Percentiles rank a stretch among this genome's conserved stretches.
Evolutionary conservation across 2,329 filamentous ascomycete genomes (phyloP).

Genomic region (Calonectria naviculata): DNA sequence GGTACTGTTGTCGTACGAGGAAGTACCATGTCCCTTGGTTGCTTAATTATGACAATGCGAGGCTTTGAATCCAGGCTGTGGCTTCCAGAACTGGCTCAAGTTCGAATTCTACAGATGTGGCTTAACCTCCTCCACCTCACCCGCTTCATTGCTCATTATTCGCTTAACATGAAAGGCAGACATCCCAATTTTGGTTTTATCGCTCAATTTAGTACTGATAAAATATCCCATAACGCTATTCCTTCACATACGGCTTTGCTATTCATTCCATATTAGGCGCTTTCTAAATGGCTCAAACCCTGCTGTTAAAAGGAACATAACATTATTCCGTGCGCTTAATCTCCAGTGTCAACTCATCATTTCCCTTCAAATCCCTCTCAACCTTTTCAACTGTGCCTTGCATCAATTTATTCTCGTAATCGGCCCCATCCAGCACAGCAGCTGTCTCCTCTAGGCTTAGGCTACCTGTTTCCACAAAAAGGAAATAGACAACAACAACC

Average conservation of each 20-base stretch:
- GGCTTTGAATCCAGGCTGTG: too few species aligned
- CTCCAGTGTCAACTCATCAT: not conserved
- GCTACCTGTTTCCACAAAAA: constrained; percentile 16
- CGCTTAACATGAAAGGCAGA: too few species aligned
- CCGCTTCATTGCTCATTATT: too few species aligned
- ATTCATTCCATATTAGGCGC: too few species aligned
- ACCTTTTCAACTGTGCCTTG: not conserved
- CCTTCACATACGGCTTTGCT: too few species aligned
- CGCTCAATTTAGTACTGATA: too few species aligned
- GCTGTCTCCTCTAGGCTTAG: constrained; percentile 21
- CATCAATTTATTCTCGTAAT: constrained; percentile 11
- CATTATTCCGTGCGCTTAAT: not conserved
- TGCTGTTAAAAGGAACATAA: not conserved
- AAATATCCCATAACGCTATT: too few species aligned
- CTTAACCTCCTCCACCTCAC: too few species aligned
- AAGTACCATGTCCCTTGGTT: not conserved
- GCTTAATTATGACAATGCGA: too few species aligned
- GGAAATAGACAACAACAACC: constrained; percentile 20
- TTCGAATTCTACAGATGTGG: too few species aligned
- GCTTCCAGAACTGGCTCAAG: too few species aligned
- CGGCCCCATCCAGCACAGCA: constrained; percentile 13
- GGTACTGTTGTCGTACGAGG: not conserved
- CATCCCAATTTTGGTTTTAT: too few species aligned
- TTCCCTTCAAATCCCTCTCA: not conserved
- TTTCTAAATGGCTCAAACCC: not conserved